Base-by-base conservation (phyloP, 257 asterid genomes). In the Plectranthus barbatus region DNA sequence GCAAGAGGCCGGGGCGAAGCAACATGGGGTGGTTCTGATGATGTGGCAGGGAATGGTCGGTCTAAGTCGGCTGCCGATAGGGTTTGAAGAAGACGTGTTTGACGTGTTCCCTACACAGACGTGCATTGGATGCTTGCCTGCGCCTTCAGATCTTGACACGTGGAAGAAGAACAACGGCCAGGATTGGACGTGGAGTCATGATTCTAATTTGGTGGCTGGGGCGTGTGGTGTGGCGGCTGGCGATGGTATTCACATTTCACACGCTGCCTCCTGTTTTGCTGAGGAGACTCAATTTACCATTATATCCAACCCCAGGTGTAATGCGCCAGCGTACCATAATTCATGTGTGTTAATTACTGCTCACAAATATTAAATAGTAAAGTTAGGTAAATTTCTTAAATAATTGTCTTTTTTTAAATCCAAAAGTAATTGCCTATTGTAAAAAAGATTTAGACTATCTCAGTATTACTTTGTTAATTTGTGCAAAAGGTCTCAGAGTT, bases 1-100 rank as follows among this genome's bases (percentile, higher is more conserved):
- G 0, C 0, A 51, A 75, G 60, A 6, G 87, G 84, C 18, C 1
- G 53, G 62, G n/a, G 36, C 13, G 83, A 54, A 8, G 55, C 36
- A 79, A 67, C 41, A 23, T 58, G 78, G 65, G 29, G 60, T 46
- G 48, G 62, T 68, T 72, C 67, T 12, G 55, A 2, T 79, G 85
- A 74, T 60, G 87, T 67, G 84, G 84, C 50, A 15, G 56, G 13
- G 19, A 33, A 17, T 79, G 80, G 82, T 76, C 82, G 81, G 90
- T 83, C 72, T 39, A 64, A 72, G 79, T 33, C 76, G 83, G 86
- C 84, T 69, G 73, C 56, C 66, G 73, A 66, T 65, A n/a, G 56
- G 47, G 68, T 60, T 42, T 60, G 31, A 59, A 72, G 42, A 52
- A 67, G 72, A 55, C 82, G 75, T 69, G 69, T n/a, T 24, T 18